phyloP scores from a whole-genome alignment of 495 filamentous ascomycete genomes.

The Pyrenopolyporus hunteri region DNA sequence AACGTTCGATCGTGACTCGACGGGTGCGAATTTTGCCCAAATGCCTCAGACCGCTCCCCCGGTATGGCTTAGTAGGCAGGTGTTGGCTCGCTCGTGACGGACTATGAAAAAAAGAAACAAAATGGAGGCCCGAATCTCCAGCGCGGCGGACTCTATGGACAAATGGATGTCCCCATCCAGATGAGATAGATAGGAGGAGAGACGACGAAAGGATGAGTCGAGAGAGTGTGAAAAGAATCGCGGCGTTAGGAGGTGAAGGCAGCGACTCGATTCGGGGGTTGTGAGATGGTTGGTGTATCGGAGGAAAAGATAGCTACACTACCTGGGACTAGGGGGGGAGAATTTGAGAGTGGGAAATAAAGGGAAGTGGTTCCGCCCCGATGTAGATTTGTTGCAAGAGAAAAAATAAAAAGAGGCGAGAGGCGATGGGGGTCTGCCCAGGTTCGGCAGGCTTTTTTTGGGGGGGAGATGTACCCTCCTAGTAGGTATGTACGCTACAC shows the following conservation, averaged over 20 bases:
- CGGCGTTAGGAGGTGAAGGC: constrained; percentile 29
- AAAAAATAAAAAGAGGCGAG: constrained; percentile 29
- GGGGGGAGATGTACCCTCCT: too few relatives aligned
- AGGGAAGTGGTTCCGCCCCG: constrained; percentile 32
- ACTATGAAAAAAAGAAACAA: constrained; percentile 29
- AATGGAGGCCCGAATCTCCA: constrained; percentile 48
- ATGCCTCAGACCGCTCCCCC: constrained; percentile 39
- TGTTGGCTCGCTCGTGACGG: constrained; percentile 7
- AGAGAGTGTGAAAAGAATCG: constrained; percentile 33
- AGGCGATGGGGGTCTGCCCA: constrained; percentile 20
- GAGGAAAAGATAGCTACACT: constrained; percentile 35
- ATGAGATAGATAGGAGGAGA: constrained; percentile 31
- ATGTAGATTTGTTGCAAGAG: constrained; percentile 19
- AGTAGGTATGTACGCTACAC: not conserved
- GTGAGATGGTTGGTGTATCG: constrained; percentile 39
- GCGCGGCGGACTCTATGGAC: constrained; percentile 44
- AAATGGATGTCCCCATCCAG: constrained; percentile 43
- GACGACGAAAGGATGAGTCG: constrained; percentile 20
- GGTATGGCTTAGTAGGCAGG: constrained; percentile 1
- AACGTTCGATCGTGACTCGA: constrained; percentile 38
- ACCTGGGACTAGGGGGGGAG: constrained; percentile 20
- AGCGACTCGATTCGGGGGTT: constrained; percentile 39
- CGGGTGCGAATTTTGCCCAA: constrained; percentile 41
- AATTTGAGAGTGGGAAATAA: constrained; percentile 27
- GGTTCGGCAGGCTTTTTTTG: constrained; percentile 4